Evolutionary conservation across 2,329 filamentous ascomycete species (phyloP).

Genomic region (Sarocladium kiliense): DNA sequence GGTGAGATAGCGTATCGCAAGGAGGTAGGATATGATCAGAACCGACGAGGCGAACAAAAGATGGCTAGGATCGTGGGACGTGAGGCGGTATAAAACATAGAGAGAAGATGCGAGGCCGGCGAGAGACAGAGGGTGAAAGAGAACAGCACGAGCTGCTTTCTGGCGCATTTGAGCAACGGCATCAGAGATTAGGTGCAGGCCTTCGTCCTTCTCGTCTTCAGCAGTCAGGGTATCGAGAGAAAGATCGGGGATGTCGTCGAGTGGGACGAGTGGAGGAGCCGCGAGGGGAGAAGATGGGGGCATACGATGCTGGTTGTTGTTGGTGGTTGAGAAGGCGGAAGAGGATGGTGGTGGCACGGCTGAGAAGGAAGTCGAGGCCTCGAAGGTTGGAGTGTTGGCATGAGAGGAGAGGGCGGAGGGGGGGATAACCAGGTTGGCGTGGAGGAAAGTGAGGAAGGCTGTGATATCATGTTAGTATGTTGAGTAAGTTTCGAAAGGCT

Average conservation of each 20-base stretch:
- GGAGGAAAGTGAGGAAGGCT: slow-evolving; percentile 82
- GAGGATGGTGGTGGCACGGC: slow-evolving; percentile 30
- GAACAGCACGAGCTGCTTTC: slow-evolving; percentile 55
- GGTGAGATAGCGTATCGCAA: slow-evolving; percentile 55
- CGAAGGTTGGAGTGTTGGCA: slow-evolving; percentile 57
- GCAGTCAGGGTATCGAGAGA: slow-evolving; percentile 52
- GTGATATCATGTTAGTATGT: slow-evolving; percentile 13
- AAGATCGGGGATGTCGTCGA: slow-evolving; percentile 55
- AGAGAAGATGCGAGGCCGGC: slow-evolving; percentile 40
- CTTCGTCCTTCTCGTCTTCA: slow-evolving; percentile 58
- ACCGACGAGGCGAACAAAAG: slow-evolving; percentile 53
- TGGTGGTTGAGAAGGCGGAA: slow-evolving; percentile 50
- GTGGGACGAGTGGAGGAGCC: slow-evolving; percentile 30
- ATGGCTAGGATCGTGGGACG: slow-evolving; percentile 44
- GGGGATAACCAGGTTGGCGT: slow-evolving; percentile 71
- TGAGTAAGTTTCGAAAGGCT: neutral
- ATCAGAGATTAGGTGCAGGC: slow-evolving; percentile 71
- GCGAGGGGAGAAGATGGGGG: slow-evolving; percentile 32
- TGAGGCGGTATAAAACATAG: slow-evolving; percentile 39
- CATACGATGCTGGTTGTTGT: slow-evolving; percentile 20
- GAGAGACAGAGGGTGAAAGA: slow-evolving; percentile 56
- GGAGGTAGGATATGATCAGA: slow-evolving; percentile 57
- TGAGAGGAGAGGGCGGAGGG: slow-evolving; percentile 57
- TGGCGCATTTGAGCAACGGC: slow-evolving; percentile 79
- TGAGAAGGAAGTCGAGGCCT: slow-evolving; percentile 27